Evolutionary conservation across 306 rosid genomes (phyloP).

Genomic region (Quercus parvula): DNA sequence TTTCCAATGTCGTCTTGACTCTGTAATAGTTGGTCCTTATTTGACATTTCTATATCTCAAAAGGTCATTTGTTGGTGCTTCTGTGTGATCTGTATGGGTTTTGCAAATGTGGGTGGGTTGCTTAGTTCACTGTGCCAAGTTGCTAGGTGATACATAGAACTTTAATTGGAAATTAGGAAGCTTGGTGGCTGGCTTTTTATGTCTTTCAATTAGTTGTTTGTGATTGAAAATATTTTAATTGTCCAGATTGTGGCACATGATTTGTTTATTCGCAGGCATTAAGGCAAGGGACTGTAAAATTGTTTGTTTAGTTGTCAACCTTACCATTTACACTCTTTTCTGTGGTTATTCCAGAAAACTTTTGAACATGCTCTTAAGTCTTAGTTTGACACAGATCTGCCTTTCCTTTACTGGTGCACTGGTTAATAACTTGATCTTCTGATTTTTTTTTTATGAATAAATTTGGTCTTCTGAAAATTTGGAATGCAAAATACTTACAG

Average conservation of each 20-base stretch:
- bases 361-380: background rate
- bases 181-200: background rate
- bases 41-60: background rate
- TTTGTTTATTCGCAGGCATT: background rate
- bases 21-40: background rate
- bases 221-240: background rate
- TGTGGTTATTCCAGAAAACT: background rate
- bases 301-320: background rate
- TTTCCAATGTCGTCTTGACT: background rate
- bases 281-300: background rate
- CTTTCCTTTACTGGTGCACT: background rate
- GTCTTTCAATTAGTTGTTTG: background rate
- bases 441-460: no score
- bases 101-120: background rate
- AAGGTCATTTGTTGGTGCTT: background rate
- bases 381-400: background rate
- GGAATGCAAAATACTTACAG: background rate
- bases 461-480: background rate
- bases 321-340: background rate
- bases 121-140: background rate
- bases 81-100: background rate
- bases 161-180: background rate
- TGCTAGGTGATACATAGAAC: background rate
- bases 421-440: background rate
- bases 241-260: background rate